These are phyloP conservation scores for Ceratocystis cubensis DNA, from an alignment of 2,329 filamentous ascomycete species.

Conservation along the genomic window DNA sequence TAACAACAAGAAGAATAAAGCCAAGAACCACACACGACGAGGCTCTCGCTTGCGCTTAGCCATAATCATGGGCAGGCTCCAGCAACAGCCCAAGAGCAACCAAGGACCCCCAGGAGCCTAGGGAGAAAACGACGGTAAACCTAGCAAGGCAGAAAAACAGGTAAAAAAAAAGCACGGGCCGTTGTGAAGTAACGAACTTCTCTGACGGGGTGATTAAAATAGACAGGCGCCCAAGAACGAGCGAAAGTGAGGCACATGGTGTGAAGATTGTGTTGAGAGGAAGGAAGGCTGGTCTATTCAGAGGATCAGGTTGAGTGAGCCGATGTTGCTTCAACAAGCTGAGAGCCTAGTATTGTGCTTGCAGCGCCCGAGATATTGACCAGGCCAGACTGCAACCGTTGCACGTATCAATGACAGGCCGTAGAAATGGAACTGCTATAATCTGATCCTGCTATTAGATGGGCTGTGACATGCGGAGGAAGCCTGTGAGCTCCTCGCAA, in stretches of 20 bases:
- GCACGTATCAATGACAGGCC: not conserved
- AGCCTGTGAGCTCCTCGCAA: not conserved
- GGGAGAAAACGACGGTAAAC: not conserved
- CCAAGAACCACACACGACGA: not conserved
- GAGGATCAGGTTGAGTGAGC: not conserved
- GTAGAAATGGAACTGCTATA: slow-evolving; percentile 2
- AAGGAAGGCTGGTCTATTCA: not conserved
- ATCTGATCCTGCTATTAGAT: not conserved
- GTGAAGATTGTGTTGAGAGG: not conserved
- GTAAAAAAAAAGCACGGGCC: slow-evolving; percentile 3
- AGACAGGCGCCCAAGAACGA: not conserved
- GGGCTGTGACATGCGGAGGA: not conserved
- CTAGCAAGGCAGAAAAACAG: slow-evolving; percentile 6
- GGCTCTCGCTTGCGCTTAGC: slow-evolving; percentile 8
- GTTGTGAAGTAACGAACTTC: not conserved
- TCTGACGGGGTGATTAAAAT: slow-evolving; percentile 2
- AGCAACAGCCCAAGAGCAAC: not conserved
- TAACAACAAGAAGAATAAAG: not conserved
- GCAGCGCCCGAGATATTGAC: not conserved
- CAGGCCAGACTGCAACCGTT: not conserved
- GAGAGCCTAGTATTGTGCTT: not conserved
- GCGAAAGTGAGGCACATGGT: not conserved
- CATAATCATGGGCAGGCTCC: not conserved
- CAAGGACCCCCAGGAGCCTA: too few relatives aligned
- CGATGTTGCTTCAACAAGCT: not conserved